Conservation (phyloP, 2,329 filamentous ascomycete species). For the Ceratocystis alfenasii region DNA sequence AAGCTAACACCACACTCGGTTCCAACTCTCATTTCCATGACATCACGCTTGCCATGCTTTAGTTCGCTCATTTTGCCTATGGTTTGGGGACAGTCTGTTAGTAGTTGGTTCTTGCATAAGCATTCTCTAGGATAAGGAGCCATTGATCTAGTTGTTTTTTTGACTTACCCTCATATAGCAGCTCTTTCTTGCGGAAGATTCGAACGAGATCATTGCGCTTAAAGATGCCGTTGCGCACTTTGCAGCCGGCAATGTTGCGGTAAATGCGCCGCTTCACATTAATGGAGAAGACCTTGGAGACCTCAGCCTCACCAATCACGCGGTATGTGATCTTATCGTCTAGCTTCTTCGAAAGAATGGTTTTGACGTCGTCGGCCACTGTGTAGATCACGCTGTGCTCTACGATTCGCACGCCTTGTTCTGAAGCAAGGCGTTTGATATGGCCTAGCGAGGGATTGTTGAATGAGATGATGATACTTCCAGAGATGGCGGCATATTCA, state of each 20-base stretch:
- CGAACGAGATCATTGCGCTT: constrained; percentile 52
- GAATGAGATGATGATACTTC: constrained; percentile 73
- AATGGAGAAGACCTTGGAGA: constrained; percentile 73
- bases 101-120: background rate
- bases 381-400: constrained; percentile 82
- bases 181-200: constrained; percentile 57
- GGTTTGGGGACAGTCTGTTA: background rate
- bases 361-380: constrained; percentile 59
- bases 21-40: constrained; percentile 78
- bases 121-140: constrained; percentile 22
- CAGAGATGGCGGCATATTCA: constrained; percentile 68
- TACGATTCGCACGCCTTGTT: constrained; percentile 61
- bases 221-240: constrained; percentile 69
- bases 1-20: constrained; percentile 89
- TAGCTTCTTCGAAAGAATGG: constrained; percentile 56
- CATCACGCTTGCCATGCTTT: constrained; percentile 87
- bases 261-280: constrained; percentile 59
- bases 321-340: constrained; percentile 52
- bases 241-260: constrained; percentile 74
- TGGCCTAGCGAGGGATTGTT: constrained; percentile 58
- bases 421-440: constrained; percentile 57
- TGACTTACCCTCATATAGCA: constrained; percentile 68
- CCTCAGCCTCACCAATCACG: constrained; percentile 78
- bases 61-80: constrained; percentile 67
- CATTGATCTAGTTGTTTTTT: constrained; percentile 14